phyloP scores from a whole-genome alignment of 306 rosid species.

The Trifolium subterraneum region DNA sequence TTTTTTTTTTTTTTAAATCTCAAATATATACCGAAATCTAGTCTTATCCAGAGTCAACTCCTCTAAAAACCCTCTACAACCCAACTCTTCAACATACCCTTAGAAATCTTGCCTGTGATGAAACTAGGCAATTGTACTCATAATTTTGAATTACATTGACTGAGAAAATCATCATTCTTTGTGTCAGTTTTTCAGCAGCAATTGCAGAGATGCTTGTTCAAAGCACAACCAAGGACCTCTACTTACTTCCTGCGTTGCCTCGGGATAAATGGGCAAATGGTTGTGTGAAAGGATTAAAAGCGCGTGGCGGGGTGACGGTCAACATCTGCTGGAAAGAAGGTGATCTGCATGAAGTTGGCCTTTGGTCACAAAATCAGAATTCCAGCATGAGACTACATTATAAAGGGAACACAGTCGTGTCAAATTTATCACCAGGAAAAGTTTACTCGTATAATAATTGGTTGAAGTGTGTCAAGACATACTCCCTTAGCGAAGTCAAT shows the following conservation, averaged over 20 bases:
- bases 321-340: conserved; percentile 84
- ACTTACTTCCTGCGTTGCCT: conserved; percentile 82
- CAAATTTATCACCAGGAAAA: conserved; percentile 50
- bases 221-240: conserved; percentile 70
- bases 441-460: conserved; percentile 61
- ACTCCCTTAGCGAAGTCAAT: conserved; percentile 43
- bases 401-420: conserved; percentile 52
- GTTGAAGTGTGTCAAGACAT: conserved; percentile 61
- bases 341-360: conserved; percentile 70
- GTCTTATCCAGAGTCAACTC: no score
- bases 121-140: conserved; percentile 9
- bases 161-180: conserved; percentile 20
- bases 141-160: conserved; percentile 25
- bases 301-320: conserved; percentile 74
- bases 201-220: conserved; percentile 85
- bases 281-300: conserved; percentile 79
- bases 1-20: no score
- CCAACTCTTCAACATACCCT: no score
- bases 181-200: conserved; percentile 69
- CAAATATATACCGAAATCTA: no score
- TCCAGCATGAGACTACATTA: conserved; percentile 55
- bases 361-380: conserved; percentile 62
- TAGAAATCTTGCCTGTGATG: conserved; percentile 12
- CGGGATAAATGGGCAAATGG: conserved; percentile 77
- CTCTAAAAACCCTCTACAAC: no score